Percentiles rank a stretch among this genome's conserved stretches.
These are phyloP conservation scores for Phoma herbarum DNA, from an alignment of 2,329 filamentous ascomycete genomes.

Conservation along the genomic window DNA sequence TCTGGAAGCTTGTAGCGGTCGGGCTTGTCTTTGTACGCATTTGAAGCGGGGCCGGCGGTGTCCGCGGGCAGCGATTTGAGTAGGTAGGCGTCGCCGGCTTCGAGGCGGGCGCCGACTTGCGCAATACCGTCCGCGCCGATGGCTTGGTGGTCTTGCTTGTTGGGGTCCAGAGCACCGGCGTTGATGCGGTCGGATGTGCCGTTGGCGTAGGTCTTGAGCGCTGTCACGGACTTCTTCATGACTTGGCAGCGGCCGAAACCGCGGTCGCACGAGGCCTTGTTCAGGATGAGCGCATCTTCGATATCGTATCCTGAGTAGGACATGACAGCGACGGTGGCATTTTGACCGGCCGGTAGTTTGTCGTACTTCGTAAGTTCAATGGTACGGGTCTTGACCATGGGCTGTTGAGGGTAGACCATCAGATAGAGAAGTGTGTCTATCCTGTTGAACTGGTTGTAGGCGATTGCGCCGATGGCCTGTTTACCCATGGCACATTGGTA, in stretches of 20 bases:
- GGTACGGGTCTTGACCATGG: constrained; percentile 96
- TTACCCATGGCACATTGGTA: constrained; percentile 99
- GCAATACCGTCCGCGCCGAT: constrained; percentile 90
- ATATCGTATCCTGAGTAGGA: constrained; percentile 99
- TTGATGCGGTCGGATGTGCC: constrained; percentile 68
- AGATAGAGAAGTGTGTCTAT: constrained; percentile 97
- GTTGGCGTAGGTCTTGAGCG: constrained; percentile 89
- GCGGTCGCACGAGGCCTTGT: constrained; percentile 93
- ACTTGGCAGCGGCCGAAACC: constrained; percentile 97
- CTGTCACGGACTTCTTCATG: constrained; percentile 91
- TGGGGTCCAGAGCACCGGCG: constrained; percentile 52
- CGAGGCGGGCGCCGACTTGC: constrained; percentile 81
- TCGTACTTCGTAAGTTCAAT: constrained; percentile 98
- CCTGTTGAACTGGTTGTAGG: constrained; percentile 96
- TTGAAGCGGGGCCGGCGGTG: constrained; percentile 73
- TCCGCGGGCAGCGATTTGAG: constrained; percentile 89
- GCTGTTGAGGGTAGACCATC: constrained; percentile 96
- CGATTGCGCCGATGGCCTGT: constrained; percentile 98
- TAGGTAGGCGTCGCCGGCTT: constrained; percentile 83
- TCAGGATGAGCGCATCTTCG: constrained; percentile 94
- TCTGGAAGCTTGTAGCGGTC: constrained; percentile 85
- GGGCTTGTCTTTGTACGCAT: constrained; percentile 71
- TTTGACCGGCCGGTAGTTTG: constrained; percentile 95
- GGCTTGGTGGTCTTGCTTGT: constrained; percentile 68
- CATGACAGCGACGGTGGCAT: constrained; percentile 98